phyloP scores from a whole-genome alignment of 345 rosid genomes.

The Erysimum cheiranthoides region DNA sequence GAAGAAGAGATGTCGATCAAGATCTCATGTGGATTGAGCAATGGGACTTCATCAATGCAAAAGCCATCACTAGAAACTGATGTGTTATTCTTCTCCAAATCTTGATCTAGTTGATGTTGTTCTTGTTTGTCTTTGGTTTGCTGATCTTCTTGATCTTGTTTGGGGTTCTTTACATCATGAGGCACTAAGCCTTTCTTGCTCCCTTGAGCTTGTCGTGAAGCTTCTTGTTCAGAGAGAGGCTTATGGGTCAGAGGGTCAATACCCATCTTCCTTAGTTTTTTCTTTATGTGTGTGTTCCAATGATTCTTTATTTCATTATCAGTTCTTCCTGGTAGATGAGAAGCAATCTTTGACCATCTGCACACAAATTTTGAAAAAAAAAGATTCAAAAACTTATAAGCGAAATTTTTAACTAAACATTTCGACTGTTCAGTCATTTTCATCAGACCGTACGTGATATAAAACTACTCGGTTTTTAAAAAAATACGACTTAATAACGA shows the following conservation, averaged over 20 bases:
- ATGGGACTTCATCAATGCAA: slow-evolving; percentile 79
- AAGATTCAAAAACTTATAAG: background rate
- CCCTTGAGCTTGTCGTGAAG: slow-evolving; percentile 29
- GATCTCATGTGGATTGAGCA: slow-evolving; percentile 72
- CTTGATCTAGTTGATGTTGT: slow-evolving; percentile 28
- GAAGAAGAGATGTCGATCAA: slow-evolving; percentile 40
- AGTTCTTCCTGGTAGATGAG: slow-evolving; percentile 96
- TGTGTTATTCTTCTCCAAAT: slow-evolving; percentile 27
- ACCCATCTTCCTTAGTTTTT: slow-evolving; percentile 87
- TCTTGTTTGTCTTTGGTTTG: slow-evolving; percentile 25
- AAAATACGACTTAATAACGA: slow-evolving; percentile 10
- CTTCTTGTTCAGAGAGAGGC: slow-evolving; percentile 52
- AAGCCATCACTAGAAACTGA: slow-evolving; percentile 48
- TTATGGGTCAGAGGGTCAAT: slow-evolving; percentile 90
- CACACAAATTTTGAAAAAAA: background rate
- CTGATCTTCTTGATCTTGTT: slow-evolving; percentile 25
- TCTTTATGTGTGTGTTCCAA: slow-evolving; percentile 99
- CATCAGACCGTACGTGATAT: background rate
- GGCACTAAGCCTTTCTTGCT: slow-evolving; percentile 32
- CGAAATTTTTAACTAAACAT: background rate
- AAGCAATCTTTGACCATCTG: slow-evolving; percentile 99
- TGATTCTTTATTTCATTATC: slow-evolving; percentile 98
- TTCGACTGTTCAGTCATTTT: slow-evolving; percentile 21
- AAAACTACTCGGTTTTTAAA: background rate
- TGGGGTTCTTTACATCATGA: slow-evolving; percentile 32